These are phyloP conservation scores for Apiospora kogelbergensis DNA, from an alignment of 2,329 filamentous ascomycete species.

Conservation along the genomic window DNA sequence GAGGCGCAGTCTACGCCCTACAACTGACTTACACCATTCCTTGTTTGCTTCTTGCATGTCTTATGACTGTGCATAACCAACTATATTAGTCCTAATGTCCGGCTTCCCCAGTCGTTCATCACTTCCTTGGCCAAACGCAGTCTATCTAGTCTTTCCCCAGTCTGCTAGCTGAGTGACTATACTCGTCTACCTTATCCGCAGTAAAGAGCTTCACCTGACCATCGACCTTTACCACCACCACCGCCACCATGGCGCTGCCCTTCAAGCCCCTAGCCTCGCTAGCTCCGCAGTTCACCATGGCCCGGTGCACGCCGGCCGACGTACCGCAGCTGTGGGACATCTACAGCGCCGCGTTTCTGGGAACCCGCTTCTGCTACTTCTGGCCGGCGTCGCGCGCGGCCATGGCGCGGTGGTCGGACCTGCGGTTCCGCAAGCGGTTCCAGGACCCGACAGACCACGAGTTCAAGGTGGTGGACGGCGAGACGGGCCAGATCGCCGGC, in stretches of 20 bases:
- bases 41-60: neutral
- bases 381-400: constrained; percentile 21
- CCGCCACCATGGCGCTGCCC: constrained; percentile 6
- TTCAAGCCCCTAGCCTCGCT: constrained; percentile 11
- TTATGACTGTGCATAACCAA: neutral
- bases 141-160: neutral
- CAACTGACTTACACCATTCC: neutral
- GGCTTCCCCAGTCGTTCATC: neutral
- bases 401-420: constrained; percentile 27
- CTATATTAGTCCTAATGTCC: neutral
- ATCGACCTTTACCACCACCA: neutral
- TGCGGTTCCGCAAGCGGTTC: constrained; percentile 26
- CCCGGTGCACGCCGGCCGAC: constrained; percentile 16
- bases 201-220: neutral
- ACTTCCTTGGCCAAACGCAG: neutral
- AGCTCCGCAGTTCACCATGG: constrained; percentile 8
- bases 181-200: neutral
- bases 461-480: constrained; percentile 28
- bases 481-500: constrained; percentile 21
- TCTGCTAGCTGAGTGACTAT: neutral
- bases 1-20: neutral
- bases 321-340: constrained; percentile 16
- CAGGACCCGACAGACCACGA: constrained; percentile 23
- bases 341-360: constrained; percentile 26
- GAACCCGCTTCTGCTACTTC: constrained; percentile 28